phyloP scores from a whole-genome alignment of 805 yeast genomes.

The Deakozyma indianensis region DNA sequence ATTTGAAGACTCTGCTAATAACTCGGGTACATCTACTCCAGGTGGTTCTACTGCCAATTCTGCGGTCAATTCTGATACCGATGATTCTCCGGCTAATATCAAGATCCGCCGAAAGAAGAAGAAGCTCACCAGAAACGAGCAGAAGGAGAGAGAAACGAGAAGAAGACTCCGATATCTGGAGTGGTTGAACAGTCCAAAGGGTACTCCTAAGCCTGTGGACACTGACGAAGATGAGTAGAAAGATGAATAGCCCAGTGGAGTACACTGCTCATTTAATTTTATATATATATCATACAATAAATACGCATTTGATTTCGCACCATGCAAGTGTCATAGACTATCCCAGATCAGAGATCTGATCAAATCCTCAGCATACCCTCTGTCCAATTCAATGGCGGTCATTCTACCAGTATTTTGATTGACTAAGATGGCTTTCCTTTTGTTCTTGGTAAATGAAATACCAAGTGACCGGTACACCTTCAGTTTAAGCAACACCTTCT shows the following conservation, averaged over 20 bases:
- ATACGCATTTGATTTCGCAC: too few relatives aligned
- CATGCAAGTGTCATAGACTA: not conserved
- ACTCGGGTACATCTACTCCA: constrained; percentile 33
- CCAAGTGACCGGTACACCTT: not conserved
- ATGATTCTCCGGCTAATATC: constrained; percentile 91
- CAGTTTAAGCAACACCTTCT: not conserved
- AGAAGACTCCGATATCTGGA: constrained; percentile 87
- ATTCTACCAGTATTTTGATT: not conserved
- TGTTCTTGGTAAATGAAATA: not conserved
- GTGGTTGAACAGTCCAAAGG: constrained; percentile 94
- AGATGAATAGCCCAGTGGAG: too few relatives aligned
- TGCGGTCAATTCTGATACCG: constrained; percentile 34
- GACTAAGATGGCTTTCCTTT: not conserved
- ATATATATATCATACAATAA: too few relatives aligned
- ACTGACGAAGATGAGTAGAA: constrained; percentile 81
- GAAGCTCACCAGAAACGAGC: constrained; percentile 94
- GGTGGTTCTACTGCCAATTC: constrained; percentile 32
- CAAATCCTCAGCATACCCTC: not conserved
- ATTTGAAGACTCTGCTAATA: constrained; percentile 50
- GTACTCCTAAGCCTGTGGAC: constrained; percentile 89
- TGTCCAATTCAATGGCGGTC: not conserved
- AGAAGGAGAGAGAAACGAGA: constrained; percentile 82
- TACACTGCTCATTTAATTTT: too few relatives aligned
- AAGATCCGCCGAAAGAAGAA: constrained; percentile 87
- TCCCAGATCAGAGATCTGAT: not conserved